Evolutionary conservation across 306 rosid genomes (phyloP).

Genomic region (Pterocarpus macrocarpus): DNA sequence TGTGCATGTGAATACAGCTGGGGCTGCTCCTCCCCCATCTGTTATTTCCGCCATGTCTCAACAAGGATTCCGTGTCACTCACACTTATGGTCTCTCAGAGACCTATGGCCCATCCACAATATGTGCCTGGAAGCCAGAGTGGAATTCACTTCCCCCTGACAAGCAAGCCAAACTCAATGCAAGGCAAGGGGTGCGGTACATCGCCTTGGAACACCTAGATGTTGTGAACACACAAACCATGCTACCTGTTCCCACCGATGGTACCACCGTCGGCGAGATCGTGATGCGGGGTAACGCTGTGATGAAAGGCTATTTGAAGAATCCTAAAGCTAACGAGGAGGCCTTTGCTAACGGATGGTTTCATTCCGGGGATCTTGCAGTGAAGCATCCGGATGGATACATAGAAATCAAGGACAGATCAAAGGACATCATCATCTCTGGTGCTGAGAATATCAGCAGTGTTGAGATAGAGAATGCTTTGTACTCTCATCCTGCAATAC

Average conservation of each 20-base stretch:
- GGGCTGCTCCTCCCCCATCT: constrained; percentile 86
- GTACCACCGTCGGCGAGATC: constrained; percentile 73
- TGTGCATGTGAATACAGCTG: constrained; percentile 78
- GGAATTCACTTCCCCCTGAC: constrained; percentile 69
- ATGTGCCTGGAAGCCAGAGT: constrained; percentile 89
- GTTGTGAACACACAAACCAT: constrained; percentile 63
- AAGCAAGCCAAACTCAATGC: constrained; percentile 70
- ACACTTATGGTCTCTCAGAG: constrained; percentile 84
- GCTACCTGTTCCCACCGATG: constrained; percentile 78
- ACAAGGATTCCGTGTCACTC: constrained; percentile 73
- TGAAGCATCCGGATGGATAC: constrained; percentile 78
- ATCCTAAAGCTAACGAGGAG: constrained; percentile 74
- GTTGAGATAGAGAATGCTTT: constrained; percentile 75
- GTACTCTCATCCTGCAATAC: constrained; percentile 66
- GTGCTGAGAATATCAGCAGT: constrained; percentile 85
- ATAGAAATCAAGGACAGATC: constrained; percentile 86
- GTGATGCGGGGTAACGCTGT: constrained; percentile 78
- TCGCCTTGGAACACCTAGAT: constrained; percentile 69
- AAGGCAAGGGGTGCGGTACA: constrained; percentile 79
- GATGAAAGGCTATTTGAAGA: constrained; percentile 87
- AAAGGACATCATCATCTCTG: constrained; percentile 84
- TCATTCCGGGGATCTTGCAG: constrained; percentile 81
- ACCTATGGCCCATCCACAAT: constrained; percentile 81
- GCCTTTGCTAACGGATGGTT: constrained; percentile 80
- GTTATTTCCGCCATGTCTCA: constrained; percentile 68